Evolutionary conservation across 2,329 filamentous ascomycete genomes (phyloP), one percentile per base, ranked within the genome.

Genomic region (Mycosphaerelloides madeirae): DNA sequence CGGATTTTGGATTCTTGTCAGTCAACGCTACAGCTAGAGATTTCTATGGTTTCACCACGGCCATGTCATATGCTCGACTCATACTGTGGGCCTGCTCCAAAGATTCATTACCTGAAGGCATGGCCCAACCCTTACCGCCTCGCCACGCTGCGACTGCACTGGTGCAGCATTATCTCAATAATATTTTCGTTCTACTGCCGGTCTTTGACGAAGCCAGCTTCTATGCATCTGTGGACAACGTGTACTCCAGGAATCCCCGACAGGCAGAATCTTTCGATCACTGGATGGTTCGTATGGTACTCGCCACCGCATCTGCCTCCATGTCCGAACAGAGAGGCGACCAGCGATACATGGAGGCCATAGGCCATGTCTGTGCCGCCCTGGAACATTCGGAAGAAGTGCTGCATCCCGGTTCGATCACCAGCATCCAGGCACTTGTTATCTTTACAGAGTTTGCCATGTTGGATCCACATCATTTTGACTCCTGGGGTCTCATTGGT

Each of bases 1-100:
- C 90, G 1, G 90, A 95, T 60, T 95, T 97, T 73, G 90, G 90
- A 42, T 91, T 88, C 60, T 70, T 96, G 82, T 94, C 91, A 4
- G 87, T 98, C 61, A 95, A 95, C 70, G 90, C 93, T 20, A 96
- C 90, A 0, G 91, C 90, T 1, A 79, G 89, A 61, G 93, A 97
- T 65, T 96, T 96, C 61, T 88, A 95, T 64, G 85, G 88, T 7
- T 88, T 90, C 46, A 83, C 85, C 22, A 85, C 81, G 48, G 88
- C 87, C 59, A 94, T 95, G 78, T 95, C 89, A 0, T 96, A 96
- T 74, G 87, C 89, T 19, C 83, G 87, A 29, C 76, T 97, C 15
- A 85, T 96, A 18, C 71, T 95, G 20, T 87, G 87, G n/a, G 85
- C 91, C 5, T 83, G 87, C 29, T 80, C 80, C 8, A 87, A 87